Evolutionary conservation across 345 rosid species (phyloP), one percentile per base, ranked within the genome.

Genomic region (Moringa oleifera): DNA sequence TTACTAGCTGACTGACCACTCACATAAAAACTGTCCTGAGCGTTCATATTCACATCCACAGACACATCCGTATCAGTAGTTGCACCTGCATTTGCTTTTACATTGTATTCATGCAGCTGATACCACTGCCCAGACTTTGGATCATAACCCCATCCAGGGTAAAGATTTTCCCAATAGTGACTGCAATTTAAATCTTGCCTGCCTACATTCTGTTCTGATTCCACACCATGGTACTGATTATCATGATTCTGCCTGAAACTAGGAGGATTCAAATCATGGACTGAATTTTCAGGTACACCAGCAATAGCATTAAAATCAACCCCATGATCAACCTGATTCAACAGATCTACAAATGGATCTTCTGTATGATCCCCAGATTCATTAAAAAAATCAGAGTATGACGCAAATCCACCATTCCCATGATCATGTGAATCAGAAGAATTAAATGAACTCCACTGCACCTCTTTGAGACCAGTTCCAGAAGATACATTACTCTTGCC

Each of bases 121-220:
- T 83, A 89, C 97, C 99, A 95, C 62, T 81, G 91, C 62, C 83
- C 94, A 28, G 88, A 80, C 67, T 58, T 84, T 47, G 70, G 73
- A 71, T 95, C 96, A 72, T 67, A 83, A 64, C 70, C 77, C 99
- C 99, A 95, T 18, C 99, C 99, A 0, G 99, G 96, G 78, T 89
- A 95, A 69, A 79, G 58, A 73, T 73, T 75, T 67, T 91, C 97
- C 96, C 95, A 95, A 54, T 80, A 70, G 63, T 82, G 86, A 68
- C 66, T 81, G 62, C 74, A 74, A 73, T 71, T 77, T 53, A 76
- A 28, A 68, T 77, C 88, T 68, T 81, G 85, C 58, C 64, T 83
- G 69, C 71, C 75, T 54, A 65, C 78, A 64, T 50, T 76, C 52
- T 69, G 75, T 25, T 64, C 71, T 46, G 61, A 21, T 67, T 70